phyloP scores from a whole-genome alignment of 768 basidiomycete species.

The Tricholoma terreum region DNA sequence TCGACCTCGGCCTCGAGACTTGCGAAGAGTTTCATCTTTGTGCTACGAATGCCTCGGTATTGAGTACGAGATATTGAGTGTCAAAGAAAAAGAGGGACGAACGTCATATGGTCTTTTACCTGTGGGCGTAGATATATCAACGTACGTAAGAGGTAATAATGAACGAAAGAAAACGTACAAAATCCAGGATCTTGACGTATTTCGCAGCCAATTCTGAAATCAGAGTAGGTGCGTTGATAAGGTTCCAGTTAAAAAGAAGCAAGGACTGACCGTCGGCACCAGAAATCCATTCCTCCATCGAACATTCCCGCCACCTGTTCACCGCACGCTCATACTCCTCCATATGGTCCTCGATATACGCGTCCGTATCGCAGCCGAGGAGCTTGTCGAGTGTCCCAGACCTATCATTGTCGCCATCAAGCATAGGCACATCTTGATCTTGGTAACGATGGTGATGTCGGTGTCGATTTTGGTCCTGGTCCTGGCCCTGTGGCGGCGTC shows the following conservation, averaged over 20 bases:
- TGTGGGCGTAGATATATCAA: slow-evolving; percentile 12
- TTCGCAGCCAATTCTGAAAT: slow-evolving; percentile 39
- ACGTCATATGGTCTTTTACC: slow-evolving; percentile 53
- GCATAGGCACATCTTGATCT: background rate
- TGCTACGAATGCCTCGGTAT: slow-evolving; percentile 23
- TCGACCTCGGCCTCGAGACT: slow-evolving; percentile 40
- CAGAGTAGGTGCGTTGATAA: background rate
- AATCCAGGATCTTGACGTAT: slow-evolving; percentile 46
- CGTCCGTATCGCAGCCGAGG: slow-evolving; percentile 42
- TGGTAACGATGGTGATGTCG: background rate
- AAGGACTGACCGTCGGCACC: slow-evolving; percentile 46
- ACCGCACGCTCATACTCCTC: slow-evolving; percentile 43
- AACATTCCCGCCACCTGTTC: slow-evolving; percentile 48
- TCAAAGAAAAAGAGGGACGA: slow-evolving; percentile 12
- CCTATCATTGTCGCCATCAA: background rate
- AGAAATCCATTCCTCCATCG: slow-evolving; percentile 50
- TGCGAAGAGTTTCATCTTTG: slow-evolving; percentile 47
- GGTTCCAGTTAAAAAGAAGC: background rate
- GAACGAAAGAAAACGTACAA: slow-evolving; percentile 33
- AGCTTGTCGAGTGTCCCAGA: slow-evolving; percentile 32
- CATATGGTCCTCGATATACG: slow-evolving; percentile 36
- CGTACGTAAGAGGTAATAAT: background rate
- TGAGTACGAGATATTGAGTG: background rate
- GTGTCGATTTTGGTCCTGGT: background rate
- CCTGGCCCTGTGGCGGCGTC: background rate